Base-by-base conservation (phyloP, 169 alveolate genomes). In the Plasmodium blacklocki region DNA sequence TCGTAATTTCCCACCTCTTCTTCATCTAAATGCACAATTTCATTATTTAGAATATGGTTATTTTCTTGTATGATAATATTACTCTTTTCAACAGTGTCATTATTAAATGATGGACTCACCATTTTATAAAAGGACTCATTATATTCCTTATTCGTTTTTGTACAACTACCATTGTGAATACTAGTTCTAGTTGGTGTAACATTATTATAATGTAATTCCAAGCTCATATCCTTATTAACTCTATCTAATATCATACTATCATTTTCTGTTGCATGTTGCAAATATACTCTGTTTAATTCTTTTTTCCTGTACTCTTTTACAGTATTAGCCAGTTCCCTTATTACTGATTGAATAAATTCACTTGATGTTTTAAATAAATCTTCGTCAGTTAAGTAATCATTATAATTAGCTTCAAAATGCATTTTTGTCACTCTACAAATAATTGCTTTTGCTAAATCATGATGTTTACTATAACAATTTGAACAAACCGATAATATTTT, bases 361-460 rank as follows among this genome's bases (percentile, higher is more conserved):
- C 85, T 86, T 4, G 92, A 71, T 6, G 74, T 39, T 56, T 86
- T 86, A 71, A 60, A 73, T 59, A 86, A 23, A 52, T 86, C 87
- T 23, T 73, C 88, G 2, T 86, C 88, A 45, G 75, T 50, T 54
- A 86, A 15, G 7, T 75, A 70, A 21, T 86, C 88, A 72, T 86
- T 73, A 66, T 72, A 71, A 26, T 86, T 86, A n/a, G 92, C 11
- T 52, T 86, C 78, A 52, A 86, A 86, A 54, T 86, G 92, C 88
- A 72, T 45, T 56, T 86, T 86, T 29, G 92, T 86, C 14, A 86
- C 72, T 73, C 92, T 71, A 50, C 92, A 86, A 19, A 86, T 86
- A 26, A 86, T 54, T 49, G 92, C 86, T 21, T 86, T 70, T 39
- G 92, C 87, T 43, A 86, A 72, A 73, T 86, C 87, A 8, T 62